Conservation (phyloP, 441 rosid species). For the Pelargonium myrrhifolium region DNA sequence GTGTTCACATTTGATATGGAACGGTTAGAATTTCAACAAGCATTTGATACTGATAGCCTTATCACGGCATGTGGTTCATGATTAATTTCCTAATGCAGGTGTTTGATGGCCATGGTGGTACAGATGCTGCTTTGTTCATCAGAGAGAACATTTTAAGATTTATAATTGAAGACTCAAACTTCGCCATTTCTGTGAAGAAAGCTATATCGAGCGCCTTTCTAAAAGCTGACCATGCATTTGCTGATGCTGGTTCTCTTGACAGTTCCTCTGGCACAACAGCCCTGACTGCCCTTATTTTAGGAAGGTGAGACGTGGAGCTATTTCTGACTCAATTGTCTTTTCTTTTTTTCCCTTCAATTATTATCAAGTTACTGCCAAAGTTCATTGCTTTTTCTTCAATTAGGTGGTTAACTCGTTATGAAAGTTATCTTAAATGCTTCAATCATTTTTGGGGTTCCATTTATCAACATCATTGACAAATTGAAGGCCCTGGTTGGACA, state of each 20-base stretch:
- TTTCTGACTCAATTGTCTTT: background rate
- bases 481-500: background rate
- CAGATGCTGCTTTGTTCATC: conserved; percentile 55
- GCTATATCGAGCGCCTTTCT: conserved; percentile 42
- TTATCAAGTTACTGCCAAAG: background rate
- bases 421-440: background rate
- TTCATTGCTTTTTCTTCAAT: background rate
- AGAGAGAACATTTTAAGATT: conserved; percentile 38
- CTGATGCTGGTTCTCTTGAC: conserved; percentile 40
- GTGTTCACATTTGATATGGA: background rate
- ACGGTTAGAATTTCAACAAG: background rate
- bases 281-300: conserved; percentile 43
- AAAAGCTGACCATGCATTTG: conserved; percentile 46
- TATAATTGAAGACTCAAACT: conserved; percentile 42
- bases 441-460: background rate
- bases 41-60: background rate
- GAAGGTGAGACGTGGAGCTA: conserved; percentile 32
- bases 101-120: conserved; percentile 65
- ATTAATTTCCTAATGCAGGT: conserved; percentile 14
- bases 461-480: background rate
- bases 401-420: background rate
- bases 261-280: conserved; percentile 54
- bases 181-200: conserved; percentile 42
- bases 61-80: conserved; percentile 10
- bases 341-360: background rate